Conservation (phyloP, 1,284 basidiomycete genomes). For the Phylloporus gajari region DNA sequence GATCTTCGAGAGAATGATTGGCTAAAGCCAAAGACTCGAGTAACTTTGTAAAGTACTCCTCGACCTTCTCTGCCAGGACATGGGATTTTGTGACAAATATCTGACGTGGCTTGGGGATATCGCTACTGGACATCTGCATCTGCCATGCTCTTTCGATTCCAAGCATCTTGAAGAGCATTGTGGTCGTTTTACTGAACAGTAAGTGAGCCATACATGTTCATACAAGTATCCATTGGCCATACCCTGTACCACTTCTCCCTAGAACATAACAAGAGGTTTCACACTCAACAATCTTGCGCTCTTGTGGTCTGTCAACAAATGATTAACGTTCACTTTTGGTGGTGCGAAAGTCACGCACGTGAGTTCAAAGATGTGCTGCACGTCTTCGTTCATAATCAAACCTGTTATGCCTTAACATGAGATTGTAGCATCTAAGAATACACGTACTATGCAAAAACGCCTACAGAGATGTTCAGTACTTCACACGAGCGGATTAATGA, state of each 20-base stretch:
- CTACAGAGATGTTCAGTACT: constrained; percentile 39
- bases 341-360: constrained; percentile 52
- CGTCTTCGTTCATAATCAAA: constrained; percentile 58
- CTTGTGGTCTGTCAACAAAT: constrained; percentile 54
- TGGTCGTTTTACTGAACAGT: constrained; percentile 71
- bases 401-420: constrained; percentile 44
- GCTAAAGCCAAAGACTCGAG: constrained; percentile 58
- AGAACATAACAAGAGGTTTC: constrained; percentile 71
- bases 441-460: constrained; percentile 63
- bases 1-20: constrained; percentile 50
- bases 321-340: not conserved
- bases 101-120: constrained; percentile 62
- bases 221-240: constrained; percentile 20
- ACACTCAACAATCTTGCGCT: constrained; percentile 72
- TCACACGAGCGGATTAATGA: not conserved
- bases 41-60: constrained; percentile 70
- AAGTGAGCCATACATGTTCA: constrained; percentile 13
- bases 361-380: constrained; percentile 64
- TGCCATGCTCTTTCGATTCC: constrained; percentile 67
- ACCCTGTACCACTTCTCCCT: constrained; percentile 80
- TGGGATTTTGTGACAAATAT: constrained; percentile 79
- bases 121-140: constrained; percentile 26
- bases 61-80: constrained; percentile 71
- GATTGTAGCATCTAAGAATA: constrained; percentile 8
- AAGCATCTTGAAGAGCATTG: constrained; percentile 79